These are phyloP conservation scores for Citeromyces matritensis DNA, from an alignment of 805 yeast genomes.

Conservation along the genomic window DNA sequence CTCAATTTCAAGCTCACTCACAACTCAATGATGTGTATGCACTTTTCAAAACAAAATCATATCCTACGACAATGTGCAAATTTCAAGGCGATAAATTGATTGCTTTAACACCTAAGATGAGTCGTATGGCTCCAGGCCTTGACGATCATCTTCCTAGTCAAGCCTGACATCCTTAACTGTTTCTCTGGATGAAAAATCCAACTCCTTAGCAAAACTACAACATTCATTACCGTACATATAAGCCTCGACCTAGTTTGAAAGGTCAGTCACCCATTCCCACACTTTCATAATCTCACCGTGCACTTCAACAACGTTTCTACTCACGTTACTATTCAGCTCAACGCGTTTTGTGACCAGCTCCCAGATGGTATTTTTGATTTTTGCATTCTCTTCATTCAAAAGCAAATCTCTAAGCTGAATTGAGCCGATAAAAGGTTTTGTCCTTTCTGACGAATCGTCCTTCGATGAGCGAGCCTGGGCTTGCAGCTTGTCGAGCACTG, in stretches of 20 bases:
- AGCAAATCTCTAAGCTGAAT: conserved; percentile 61
- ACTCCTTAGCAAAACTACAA: too few relatives aligned
- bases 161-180: too few relatives aligned
- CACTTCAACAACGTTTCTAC: conserved; percentile 47
- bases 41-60: too few relatives aligned
- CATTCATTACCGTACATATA: too few relatives aligned
- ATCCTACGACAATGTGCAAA: too few relatives aligned
- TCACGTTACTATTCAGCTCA: conserved; percentile 54
- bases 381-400: conserved; percentile 20
- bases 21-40: too few relatives aligned
- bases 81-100: too few relatives aligned
- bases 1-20: too few relatives aligned
- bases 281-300: conserved; percentile 81
- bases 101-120: too few relatives aligned
- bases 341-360: conserved; percentile 33
- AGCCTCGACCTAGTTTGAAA: conserved; percentile 7
- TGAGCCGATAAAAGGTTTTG: conserved; percentile 39
- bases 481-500: conserved; percentile 34
- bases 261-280: conserved; percentile 69
- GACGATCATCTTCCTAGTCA: too few relatives aligned
- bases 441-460: conserved; percentile 16
- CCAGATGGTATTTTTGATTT: conserved; percentile 38
- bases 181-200: too few relatives aligned
- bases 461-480: conserved; percentile 22
- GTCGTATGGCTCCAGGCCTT: too few relatives aligned